These are phyloP conservation scores for Leishmania amazonensis DNA, from an alignment of 208 protist genomes.

Conservation along the genomic window DNA sequence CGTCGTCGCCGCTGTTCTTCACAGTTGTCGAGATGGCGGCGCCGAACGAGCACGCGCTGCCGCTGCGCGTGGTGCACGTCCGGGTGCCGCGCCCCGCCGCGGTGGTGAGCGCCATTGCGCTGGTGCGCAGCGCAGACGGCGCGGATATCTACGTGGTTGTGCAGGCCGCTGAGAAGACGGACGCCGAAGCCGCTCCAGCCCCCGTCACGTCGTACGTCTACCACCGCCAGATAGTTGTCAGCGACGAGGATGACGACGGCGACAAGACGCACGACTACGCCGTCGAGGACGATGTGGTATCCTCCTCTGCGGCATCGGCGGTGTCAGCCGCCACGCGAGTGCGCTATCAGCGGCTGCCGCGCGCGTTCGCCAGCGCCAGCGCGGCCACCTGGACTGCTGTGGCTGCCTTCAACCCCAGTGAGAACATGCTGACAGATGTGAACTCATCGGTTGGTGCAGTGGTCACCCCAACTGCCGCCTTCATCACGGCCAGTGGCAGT, in stretches of 20 bases:
- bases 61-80: slow-evolving; percentile 38
- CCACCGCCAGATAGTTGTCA: slow-evolving; percentile 33
- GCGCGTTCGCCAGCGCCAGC: slow-evolving; percentile 32
- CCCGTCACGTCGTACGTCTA: slow-evolving; percentile 38
- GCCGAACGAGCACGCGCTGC: slow-evolving; percentile 29
- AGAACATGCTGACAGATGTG: slow-evolving; percentile 2
- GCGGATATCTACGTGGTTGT: slow-evolving; percentile 52
- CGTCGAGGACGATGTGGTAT: slow-evolving; percentile 13
- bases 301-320: slow-evolving; percentile 3
- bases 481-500: slow-evolving; percentile 31
- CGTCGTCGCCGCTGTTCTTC: slow-evolving; percentile 32
- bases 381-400: slow-evolving; percentile 35
- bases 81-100: slow-evolving; percentile 28
- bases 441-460: neutral
- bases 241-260: slow-evolving; percentile 11
- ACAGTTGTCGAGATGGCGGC: slow-evolving; percentile 35
- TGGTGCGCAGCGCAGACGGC: slow-evolving; percentile 39
- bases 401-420: slow-evolving; percentile 23
- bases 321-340: slow-evolving; percentile 11
- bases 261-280: slow-evolving; percentile 4
- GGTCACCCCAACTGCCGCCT: slow-evolving; percentile 4
- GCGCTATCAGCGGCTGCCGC: slow-evolving; percentile 55
- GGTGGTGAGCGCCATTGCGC: slow-evolving; percentile 26
- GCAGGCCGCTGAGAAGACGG: slow-evolving; percentile 29
- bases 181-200: neutral